Conservation (phyloP, 2,329 filamentous ascomycete species). For the Pestalotiopsis sp. region DNA sequence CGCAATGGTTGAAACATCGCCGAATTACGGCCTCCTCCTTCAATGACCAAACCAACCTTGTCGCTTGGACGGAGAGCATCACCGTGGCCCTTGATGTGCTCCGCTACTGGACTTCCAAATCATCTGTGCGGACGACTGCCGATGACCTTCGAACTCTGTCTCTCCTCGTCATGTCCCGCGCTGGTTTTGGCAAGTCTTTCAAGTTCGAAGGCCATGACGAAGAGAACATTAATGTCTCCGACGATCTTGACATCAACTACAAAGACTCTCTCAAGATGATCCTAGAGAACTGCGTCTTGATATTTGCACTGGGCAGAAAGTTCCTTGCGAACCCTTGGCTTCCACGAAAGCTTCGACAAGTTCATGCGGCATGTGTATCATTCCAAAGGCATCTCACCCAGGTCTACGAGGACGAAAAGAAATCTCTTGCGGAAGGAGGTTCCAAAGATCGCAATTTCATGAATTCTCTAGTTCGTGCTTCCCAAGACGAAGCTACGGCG, state of each 20-base stretch:
- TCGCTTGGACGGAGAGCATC: constrained; percentile 31
- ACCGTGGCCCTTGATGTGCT: constrained; percentile 29
- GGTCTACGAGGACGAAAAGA: constrained; percentile 33
- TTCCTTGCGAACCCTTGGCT: constrained; percentile 21
- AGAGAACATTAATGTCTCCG: constrained; percentile 23
- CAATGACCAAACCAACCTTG: constrained; percentile 30
- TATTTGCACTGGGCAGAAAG: constrained; percentile 23
- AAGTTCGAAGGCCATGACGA: constrained; percentile 23
- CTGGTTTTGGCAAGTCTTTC: constrained; percentile 26
- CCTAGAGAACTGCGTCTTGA: constrained; percentile 26
- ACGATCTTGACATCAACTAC: constrained; percentile 17
- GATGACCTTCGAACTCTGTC: constrained; percentile 28
- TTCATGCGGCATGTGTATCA: constrained; percentile 26
- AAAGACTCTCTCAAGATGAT: constrained; percentile 28
- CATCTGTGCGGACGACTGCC: constrained; percentile 21
- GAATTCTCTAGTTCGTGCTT: neutral
- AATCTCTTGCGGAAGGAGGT: constrained; percentile 17
- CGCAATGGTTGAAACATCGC: constrained; percentile 26
- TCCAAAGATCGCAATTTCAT: constrained; percentile 18
- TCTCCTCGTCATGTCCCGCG: constrained; percentile 30
- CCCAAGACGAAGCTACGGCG: constrained; percentile 22
- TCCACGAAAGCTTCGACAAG: constrained; percentile 18
- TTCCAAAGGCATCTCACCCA: constrained; percentile 32
- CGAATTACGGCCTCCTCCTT: constrained; percentile 28
- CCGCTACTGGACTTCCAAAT: constrained; percentile 27